Evolutionary conservation across 169 alveolate species (phyloP).

Genomic region (Cryptosporidium muris): DNA sequence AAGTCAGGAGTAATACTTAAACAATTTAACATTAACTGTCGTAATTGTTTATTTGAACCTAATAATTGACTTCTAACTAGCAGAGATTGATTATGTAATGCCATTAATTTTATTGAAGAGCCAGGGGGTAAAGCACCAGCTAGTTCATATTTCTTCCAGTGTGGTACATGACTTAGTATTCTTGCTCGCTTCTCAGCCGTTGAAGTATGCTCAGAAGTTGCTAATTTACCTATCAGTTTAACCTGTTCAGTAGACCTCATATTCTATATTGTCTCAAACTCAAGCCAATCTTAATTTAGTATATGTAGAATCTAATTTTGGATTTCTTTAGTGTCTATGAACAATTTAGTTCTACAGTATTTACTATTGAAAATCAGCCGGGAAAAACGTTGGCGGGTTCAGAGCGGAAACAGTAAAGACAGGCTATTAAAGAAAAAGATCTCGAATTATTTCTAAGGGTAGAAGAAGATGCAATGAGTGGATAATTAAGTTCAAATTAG

Average conservation of each 20-base stretch:
- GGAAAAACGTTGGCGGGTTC: too few relatives aligned
- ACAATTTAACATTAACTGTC: slow-evolving; percentile 62
- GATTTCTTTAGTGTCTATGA: too few relatives aligned
- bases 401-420: neutral
- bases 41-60: slow-evolving; percentile 50
- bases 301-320: neutral
- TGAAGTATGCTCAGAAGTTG: slow-evolving; percentile 67
- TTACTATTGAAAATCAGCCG: too few relatives aligned
- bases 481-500: neutral
- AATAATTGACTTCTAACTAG: slow-evolving; percentile 59
- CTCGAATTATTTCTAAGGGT: too few relatives aligned
- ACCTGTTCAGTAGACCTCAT: slow-evolving; percentile 71
- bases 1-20: slow-evolving; percentile 63
- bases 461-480: too few relatives aligned
- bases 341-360: too few relatives aligned
- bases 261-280: neutral
- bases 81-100: slow-evolving; percentile 55
- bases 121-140: slow-evolving; percentile 70
- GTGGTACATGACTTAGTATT: slow-evolving; percentile 62
- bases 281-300: neutral
- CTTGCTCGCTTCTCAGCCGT: slow-evolving; percentile 69
- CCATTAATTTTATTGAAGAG: slow-evolving; percentile 56
- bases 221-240: slow-evolving; percentile 68
- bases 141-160: slow-evolving; percentile 65
- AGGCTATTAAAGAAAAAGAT: neutral